phyloP scores from a whole-genome alignment of 352 stramenopile genomes.

The Phytopythium chamaehyphon region DNA sequence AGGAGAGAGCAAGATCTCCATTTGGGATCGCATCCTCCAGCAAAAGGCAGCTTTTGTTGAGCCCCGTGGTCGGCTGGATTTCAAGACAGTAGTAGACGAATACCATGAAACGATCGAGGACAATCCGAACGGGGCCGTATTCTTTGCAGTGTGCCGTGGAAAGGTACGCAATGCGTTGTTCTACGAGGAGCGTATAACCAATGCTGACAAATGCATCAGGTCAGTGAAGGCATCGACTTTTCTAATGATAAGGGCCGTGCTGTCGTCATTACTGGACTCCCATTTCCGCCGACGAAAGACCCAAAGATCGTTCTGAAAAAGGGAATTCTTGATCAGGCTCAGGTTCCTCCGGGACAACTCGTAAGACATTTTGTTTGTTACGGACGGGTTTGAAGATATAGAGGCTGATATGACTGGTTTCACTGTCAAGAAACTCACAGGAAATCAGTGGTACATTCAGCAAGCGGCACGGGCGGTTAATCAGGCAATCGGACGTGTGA shows the following conservation, averaged over 20 bases:
- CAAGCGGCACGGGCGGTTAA: conserved; percentile 98
- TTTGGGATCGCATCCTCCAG: conserved; percentile 75
- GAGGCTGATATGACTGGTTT: conserved; percentile 6
- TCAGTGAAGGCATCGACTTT: conserved; percentile 99
- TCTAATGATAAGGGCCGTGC: conserved; percentile 95
- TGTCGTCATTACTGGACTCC: conserved; percentile 98
- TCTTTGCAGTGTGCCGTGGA: conserved; percentile 98
- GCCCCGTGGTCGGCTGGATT: conserved; percentile 63
- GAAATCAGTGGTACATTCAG: conserved; percentile 98
- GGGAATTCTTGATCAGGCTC: conserved; percentile 90
- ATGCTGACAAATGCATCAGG: conserved; percentile 27
- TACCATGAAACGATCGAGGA: conserved; percentile 72
- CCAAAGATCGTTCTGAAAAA: conserved; percentile 98
- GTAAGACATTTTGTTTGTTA: conserved; percentile 19
- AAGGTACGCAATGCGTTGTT: conserved; percentile 62
- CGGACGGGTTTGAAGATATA: neutral
- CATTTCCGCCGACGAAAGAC: conserved; percentile 96
- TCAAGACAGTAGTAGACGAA: conserved; percentile 76
- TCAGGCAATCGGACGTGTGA: conserved; percentile 98
- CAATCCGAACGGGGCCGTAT: conserved; percentile 87
- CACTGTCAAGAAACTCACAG: conserved; percentile 75
- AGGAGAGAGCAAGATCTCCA: conserved; percentile 42
- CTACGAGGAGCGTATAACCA: neutral
- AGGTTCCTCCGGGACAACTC: conserved; percentile 53
- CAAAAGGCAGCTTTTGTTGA: conserved; percentile 82